A percentile compares a stretch with the other conserved stretches of the same genome.
Conservation (phyloP, 2,329 filamentous ascomycete species). For the Trichothecium sympodiale region DNA sequence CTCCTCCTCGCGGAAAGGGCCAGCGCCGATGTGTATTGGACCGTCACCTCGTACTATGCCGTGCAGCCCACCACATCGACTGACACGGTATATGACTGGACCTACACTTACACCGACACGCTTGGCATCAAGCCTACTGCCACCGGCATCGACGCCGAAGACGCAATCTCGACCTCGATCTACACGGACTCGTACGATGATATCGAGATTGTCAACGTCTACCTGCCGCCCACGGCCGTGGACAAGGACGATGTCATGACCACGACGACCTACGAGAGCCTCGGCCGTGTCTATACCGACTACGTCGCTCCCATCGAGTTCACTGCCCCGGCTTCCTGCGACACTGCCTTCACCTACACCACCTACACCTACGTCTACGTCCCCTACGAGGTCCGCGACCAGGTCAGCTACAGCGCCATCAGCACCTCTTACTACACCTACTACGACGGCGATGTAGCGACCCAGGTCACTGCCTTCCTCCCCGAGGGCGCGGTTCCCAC, state of each 20-base stretch:
- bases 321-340: slow-evolving; percentile 16
- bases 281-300: slow-evolving; percentile 5
- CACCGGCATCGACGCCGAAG: slow-evolving; percentile 3
- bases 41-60: slow-evolving; percentile 10
- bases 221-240: slow-evolving; percentile 7
- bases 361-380: slow-evolving; percentile 6
- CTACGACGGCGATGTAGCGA: not conserved
- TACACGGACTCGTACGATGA: slow-evolving; percentile 6
- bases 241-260: slow-evolving; percentile 6
- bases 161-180: slow-evolving; percentile 3
- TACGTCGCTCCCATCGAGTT: slow-evolving; percentile 10
- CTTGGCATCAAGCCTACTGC: slow-evolving; percentile 7
- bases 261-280: slow-evolving; percentile 3
- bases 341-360: slow-evolving; percentile 15
- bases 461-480: slow-evolving; percentile 8
- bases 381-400: slow-evolving; percentile 2
- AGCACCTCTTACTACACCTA: slow-evolving; percentile 3
- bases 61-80: slow-evolving; percentile 5
- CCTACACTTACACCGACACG: slow-evolving; percentile 4
- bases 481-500: slow-evolving; percentile 5
- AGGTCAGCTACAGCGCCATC: not conserved
- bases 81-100: slow-evolving; percentile 4
- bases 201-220: slow-evolving; percentile 9
- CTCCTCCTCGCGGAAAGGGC: not conserved
- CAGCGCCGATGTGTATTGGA: slow-evolving; percentile 6